Evolutionary conservation across 305 asterid species (phyloP).

Genomic region (Lippia alba): DNA sequence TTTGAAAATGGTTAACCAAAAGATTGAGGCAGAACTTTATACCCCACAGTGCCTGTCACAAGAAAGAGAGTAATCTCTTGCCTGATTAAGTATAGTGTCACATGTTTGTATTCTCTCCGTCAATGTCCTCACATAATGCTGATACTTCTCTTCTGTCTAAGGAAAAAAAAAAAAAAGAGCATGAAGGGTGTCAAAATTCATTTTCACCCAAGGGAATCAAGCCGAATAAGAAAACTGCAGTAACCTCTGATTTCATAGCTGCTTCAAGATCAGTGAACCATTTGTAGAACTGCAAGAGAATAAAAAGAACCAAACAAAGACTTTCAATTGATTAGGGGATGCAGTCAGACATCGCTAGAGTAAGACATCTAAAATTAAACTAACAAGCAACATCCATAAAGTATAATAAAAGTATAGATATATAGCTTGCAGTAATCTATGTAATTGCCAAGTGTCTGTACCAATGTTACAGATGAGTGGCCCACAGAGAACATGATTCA

Average conservation of each 20-base stretch:
- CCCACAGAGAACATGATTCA: background rate
- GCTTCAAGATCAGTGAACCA: conserved; percentile 97
- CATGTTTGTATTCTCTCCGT: conserved; percentile 92
- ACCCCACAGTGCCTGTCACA: conserved; percentile 16
- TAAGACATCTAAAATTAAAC: conserved; percentile 18
- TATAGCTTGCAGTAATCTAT: conserved; percentile 7
- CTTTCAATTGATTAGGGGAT: conserved; percentile 5
- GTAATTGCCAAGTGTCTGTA: conserved; percentile 18
- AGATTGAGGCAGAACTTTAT: conserved; percentile 15
- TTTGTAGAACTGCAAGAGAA: conserved; percentile 81
- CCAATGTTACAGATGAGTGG: background rate
- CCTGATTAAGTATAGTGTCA: conserved; percentile 91
- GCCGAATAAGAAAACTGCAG: conserved; percentile 27
- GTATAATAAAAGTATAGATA: conserved; percentile 3
- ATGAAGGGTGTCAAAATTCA: conserved; percentile 21
- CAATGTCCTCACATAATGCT: conserved; percentile 89
- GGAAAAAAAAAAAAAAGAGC: conserved; percentile 34
- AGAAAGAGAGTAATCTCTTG: conserved; percentile 33
- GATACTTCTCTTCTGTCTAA: conserved; percentile 97
- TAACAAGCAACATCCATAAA: background rate
- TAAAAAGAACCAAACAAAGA: conserved; percentile 12
- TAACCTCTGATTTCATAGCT: conserved; percentile 99
- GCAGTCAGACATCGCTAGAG: conserved; percentile 5
- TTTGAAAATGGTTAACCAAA: conserved; percentile 27
- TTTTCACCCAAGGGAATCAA: conserved; percentile 25